phyloP scores from a whole-genome alignment of 2,329 filamentous ascomycete species.

The Claviceps monticola region DNA sequence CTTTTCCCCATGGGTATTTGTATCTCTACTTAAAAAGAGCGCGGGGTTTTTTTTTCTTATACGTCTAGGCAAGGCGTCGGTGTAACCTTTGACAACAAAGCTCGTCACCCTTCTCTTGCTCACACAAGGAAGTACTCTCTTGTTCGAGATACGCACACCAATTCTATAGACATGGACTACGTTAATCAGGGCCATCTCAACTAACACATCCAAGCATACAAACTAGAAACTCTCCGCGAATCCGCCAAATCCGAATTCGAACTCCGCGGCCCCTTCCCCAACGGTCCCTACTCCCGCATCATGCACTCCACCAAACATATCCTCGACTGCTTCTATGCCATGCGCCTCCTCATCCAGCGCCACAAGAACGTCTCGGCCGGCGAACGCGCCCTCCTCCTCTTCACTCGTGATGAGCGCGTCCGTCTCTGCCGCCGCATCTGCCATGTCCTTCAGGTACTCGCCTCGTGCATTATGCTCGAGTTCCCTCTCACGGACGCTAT shows the following conservation, averaged over 20 bases:
- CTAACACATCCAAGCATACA: constrained; percentile 30
- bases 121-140: too few species aligned
- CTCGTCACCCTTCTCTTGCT: too few species aligned
- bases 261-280: constrained; percentile 73
- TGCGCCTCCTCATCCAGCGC: constrained; percentile 84
- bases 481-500: constrained; percentile 84
- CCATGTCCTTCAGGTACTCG: constrained; percentile 75
- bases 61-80: too few species aligned
- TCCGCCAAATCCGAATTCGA: constrained; percentile 79
- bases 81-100: too few species aligned
- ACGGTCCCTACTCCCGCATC: constrained; percentile 57
- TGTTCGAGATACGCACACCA: too few species aligned
- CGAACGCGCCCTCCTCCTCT: constrained; percentile 66
- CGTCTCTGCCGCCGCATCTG: constrained; percentile 80
- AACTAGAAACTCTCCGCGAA: constrained; percentile 57
- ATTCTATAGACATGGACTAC: too few species aligned
- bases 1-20: not conserved
- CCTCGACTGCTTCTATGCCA: constrained; percentile 87
- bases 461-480: constrained; percentile 85
- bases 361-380: constrained; percentile 62
- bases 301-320: constrained; percentile 70
- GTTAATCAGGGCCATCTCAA: not conserved
- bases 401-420: constrained; percentile 64
- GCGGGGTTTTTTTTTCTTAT: too few species aligned
- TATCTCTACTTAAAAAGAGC: not conserved